phyloP scores from a whole-genome alignment of 345 rosid genomes.

The Syzygium grande region DNA sequence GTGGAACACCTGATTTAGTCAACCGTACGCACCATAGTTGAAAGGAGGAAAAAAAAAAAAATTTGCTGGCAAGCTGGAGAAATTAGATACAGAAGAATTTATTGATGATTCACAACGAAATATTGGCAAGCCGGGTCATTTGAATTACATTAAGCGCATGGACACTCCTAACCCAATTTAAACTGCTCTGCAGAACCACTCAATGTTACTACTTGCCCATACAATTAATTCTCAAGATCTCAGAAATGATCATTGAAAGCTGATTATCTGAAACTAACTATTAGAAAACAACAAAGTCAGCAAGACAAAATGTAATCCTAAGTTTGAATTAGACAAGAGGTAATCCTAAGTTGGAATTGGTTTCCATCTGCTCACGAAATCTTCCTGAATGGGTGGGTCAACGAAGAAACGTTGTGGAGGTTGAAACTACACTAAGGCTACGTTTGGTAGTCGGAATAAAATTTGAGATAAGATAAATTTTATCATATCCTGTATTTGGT shows the following conservation, averaged over 20 bases:
- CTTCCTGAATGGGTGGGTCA: background rate
- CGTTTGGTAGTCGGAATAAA: too few species aligned
- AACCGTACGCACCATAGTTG: too few species aligned
- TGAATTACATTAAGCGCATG: too few species aligned
- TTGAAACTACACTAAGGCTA: background rate
- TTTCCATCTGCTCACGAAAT: background rate
- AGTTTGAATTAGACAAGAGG: background rate
- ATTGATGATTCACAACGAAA: too few species aligned
- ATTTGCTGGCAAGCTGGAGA: too few species aligned
- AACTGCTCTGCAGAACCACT: background rate
- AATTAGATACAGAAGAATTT: too few species aligned
- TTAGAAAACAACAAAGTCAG: background rate
- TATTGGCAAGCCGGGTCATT: too few species aligned
- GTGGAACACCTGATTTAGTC: too few species aligned
- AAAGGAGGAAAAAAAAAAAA: too few species aligned
- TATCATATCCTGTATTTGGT: too few species aligned
- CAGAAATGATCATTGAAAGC: background rate
- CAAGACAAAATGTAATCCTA: background rate
- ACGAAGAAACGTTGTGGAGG: background rate
- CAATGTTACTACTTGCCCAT: background rate
- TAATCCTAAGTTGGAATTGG: background rate
- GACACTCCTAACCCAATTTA: too few species aligned
- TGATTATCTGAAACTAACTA: background rate
- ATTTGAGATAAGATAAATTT: too few species aligned
- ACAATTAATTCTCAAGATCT: background rate